phyloP scores from a whole-genome alignment of 1,284 basidiomycete species.

The Stygiomarasmius scandens region DNA sequence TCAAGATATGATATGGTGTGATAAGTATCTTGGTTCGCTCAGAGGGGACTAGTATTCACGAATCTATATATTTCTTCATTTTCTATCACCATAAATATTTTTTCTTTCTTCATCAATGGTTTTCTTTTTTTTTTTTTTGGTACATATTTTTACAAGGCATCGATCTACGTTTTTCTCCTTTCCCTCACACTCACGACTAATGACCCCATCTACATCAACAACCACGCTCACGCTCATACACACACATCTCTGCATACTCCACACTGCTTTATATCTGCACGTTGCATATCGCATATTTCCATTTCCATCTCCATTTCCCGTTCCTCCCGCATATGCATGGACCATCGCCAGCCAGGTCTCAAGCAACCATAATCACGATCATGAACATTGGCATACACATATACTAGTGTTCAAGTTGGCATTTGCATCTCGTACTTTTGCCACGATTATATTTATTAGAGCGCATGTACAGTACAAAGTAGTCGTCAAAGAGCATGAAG shows the following conservation, averaged over 20 bases:
- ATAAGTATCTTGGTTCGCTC: neutral
- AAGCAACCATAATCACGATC: neutral
- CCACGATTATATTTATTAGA: neutral
- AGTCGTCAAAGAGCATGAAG: no score
- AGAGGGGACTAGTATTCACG: no score
- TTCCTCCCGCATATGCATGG: neutral
- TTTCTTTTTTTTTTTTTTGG: neutral
- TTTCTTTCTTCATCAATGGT: neutral
- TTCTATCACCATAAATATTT: no score
- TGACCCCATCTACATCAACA: no score
- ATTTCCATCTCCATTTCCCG: neutral
- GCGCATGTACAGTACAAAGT: neutral
- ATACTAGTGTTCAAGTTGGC: neutral
- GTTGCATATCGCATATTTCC: neutral
- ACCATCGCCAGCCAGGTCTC: neutral
- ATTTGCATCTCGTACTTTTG: neutral
- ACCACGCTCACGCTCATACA: neutral
- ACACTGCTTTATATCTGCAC: neutral
- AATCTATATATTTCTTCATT: no score
- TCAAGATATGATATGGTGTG: conserved; percentile 60
- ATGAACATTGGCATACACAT: neutral
- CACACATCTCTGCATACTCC: neutral
- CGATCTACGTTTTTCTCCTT: no score
- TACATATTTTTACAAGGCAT: neutral
- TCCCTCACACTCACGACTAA: no score